Evolutionary conservation across 768 basidiomycete genomes (phyloP), one percentile per base, ranked within the genome.

Genomic region (Pleurotus eryngii): DNA sequence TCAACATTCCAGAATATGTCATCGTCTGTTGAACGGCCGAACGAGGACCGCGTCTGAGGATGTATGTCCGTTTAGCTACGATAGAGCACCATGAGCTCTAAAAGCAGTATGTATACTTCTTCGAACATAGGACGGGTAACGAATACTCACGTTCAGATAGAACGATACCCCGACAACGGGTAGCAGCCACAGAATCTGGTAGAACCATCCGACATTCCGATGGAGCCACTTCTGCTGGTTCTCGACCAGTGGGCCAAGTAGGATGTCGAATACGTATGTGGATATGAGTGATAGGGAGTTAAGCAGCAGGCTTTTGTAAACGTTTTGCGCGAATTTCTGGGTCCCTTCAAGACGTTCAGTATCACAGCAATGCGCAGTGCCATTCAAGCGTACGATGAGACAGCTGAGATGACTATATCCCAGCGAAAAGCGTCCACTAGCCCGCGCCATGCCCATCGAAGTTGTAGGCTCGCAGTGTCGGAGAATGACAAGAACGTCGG

Each of bases 71-170:
- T 62, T 85, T 85, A 24, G 92, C 91, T 54, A 94, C 86, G 27
- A 82, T 73, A 48, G 79, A 81, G 64, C 87, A 90, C 90, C 91
- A 94, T 3, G 83, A 80, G 61, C 81, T 85, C 92, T 94, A 59
- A 56, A 56, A 59, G 50, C 43, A 27, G 46, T 61, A 35, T 35
- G 30, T 35, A 35, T 35, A 35, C 30, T 11, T 35, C 30, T 35
- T 11, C 8, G 30, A 35, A 35, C 30, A 35, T 35, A 49, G 38
- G 39, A 27, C 22, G 53, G 8, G 40, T 39, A 15, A 46, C 15
- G 17, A 53, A 42, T 7, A 75, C 86, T 66, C 63, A 92, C 93
- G 62, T 94, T 95, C 46, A 93, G 76, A 71, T 93, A 93, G 56
- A 93, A 80, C 9, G 92, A 91, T 22, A 73, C 70, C 1, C 85